phyloP scores from a whole-genome alignment of 306 rosid genomes.

The Quercus engelmannii region DNA sequence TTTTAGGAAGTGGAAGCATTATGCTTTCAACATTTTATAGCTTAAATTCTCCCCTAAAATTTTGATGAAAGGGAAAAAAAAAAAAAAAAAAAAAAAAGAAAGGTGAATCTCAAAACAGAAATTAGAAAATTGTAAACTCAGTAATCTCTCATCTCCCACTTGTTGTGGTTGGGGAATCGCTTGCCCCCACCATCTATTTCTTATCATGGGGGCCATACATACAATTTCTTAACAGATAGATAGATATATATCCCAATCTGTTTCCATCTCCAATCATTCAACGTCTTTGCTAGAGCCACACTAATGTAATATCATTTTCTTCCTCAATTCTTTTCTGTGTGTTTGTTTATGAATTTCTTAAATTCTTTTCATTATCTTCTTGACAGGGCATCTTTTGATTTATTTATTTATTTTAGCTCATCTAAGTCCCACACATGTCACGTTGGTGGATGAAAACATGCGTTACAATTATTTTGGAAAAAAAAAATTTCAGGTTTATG shows the following conservation, averaged over 20 bases:
- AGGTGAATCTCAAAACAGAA: neutral
- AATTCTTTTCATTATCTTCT: constrained; percentile 38
- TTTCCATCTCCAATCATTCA: constrained; percentile 46
- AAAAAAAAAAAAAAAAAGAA: no score
- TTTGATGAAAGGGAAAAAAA: neutral
- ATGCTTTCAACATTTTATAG: neutral
- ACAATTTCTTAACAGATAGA: constrained; percentile 31
- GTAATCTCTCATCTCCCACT: constrained; percentile 2
- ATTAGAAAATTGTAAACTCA: neutral
- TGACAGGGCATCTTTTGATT: neutral
- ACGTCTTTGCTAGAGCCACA: constrained; percentile 35
- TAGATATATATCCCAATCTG: constrained; percentile 27
- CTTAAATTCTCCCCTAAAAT: neutral
- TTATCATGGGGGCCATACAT: constrained; percentile 29
- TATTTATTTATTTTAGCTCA: constrained; percentile 6
- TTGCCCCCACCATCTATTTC: constrained; percentile 55
- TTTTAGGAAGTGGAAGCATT: neutral
- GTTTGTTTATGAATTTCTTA: constrained; percentile 41
- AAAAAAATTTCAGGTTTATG: no score
- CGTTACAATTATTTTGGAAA: no score
- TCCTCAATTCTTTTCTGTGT: constrained; percentile 32
- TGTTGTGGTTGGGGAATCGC: constrained; percentile 67
- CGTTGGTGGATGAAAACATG: neutral
- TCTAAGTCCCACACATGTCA: neutral
- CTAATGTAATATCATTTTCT: constrained; percentile 46